phyloP scores from a whole-genome alignment of 2,329 filamentous ascomycete species.

The Trichophaea hybrida region DNA sequence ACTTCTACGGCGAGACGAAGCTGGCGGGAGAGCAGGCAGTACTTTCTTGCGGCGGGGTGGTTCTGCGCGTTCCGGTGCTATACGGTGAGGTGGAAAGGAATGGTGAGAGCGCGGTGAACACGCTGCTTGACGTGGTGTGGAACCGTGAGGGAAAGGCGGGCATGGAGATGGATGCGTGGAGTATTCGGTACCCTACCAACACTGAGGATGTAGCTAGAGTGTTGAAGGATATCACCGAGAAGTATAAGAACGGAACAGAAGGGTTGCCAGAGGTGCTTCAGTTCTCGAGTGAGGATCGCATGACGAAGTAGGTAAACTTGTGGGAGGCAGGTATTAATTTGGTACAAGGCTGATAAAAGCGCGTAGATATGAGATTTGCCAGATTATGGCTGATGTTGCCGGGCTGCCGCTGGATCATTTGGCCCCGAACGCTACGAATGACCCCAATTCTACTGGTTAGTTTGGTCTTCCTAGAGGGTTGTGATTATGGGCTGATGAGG shows the following conservation, averaged over 20 bases:
- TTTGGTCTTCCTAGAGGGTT: not conserved
- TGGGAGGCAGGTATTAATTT: not conserved
- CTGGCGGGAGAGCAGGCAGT: slow-evolving; percentile 57
- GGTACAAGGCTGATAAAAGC: not conserved
- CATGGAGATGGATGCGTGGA: slow-evolving; percentile 7
- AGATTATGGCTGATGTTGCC: slow-evolving; percentile 64
- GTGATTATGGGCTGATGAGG: not conserved
- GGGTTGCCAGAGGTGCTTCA: slow-evolving; percentile 58
- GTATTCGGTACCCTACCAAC: slow-evolving; percentile 38
- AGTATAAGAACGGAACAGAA: not conserved
- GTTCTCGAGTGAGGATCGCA: slow-evolving; percentile 71
- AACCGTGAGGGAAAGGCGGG: slow-evolving; percentile 50
- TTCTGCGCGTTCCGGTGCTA: slow-evolving; percentile 62
- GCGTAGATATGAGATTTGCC: slow-evolving; percentile 51
- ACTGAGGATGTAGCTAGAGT: slow-evolving; percentile 76
- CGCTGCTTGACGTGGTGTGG: slow-evolving; percentile 61
- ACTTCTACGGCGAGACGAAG: slow-evolving; percentile 65
- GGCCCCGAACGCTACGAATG: slow-evolving; percentile 56
- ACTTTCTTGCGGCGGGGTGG: slow-evolving; percentile 44
- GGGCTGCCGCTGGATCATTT: slow-evolving; percentile 56
- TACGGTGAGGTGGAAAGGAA: slow-evolving; percentile 62
- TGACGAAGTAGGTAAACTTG: slow-evolving; percentile 55
- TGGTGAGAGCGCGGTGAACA: slow-evolving; percentile 69
- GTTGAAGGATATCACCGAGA: slow-evolving; percentile 25
- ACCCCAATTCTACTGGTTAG: slow-evolving; percentile 44